Evolutionary conservation across 164 flowering plant genomes (phyloP), one percentile per base, ranked within the genome.

Genomic region (Berberis vulgaris): DNA sequence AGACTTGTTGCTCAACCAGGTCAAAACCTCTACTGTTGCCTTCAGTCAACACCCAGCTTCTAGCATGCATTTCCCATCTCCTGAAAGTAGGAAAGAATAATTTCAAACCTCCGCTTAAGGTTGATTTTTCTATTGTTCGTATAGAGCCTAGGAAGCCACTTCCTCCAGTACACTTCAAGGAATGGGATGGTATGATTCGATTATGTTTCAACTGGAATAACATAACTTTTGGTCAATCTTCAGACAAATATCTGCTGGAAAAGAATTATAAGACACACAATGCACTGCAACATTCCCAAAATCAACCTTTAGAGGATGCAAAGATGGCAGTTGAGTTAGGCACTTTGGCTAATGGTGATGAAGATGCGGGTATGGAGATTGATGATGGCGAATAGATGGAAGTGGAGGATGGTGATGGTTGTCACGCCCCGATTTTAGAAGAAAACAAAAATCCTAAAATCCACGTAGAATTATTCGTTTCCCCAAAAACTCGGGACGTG

Each of bases 1-100:
- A 79, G 98, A 64, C 85, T 94, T 41, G 89, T 91, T 50, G 97
- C 98, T 42, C 86, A 87, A 69, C 96, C 98, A 1, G 97, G 98
- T 10, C 95, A 90, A 69, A 76, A 65, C 52, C 88, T 85, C 26
- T 94, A 88, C 62, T 87, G 88, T 44, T 91, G 96, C 89, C 91
- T 13, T 81, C 97, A n/a, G 98, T 91, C 50, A 94, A 90, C 77
- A 86, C 92, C 52, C 95, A 91, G 57, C 89, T 91, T 10, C 69
- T 83, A 8, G 82, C 98, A 43, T 81, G 95, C 4, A 90, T 94
- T 42, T 81, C 72, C 44, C 98, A 94, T 77, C 86, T 94, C 62
- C 85, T 94, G 41, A 94, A 91, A 78, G 96, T 94, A 43, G 97
- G 98, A 42, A 84, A 70, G 79, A 94, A 88, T 78, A 91, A 94